These are phyloP conservation scores for Trichoderma atroviride DNA, from an alignment of 2,329 filamentous ascomycete genomes.

Conservation along the genomic window DNA sequence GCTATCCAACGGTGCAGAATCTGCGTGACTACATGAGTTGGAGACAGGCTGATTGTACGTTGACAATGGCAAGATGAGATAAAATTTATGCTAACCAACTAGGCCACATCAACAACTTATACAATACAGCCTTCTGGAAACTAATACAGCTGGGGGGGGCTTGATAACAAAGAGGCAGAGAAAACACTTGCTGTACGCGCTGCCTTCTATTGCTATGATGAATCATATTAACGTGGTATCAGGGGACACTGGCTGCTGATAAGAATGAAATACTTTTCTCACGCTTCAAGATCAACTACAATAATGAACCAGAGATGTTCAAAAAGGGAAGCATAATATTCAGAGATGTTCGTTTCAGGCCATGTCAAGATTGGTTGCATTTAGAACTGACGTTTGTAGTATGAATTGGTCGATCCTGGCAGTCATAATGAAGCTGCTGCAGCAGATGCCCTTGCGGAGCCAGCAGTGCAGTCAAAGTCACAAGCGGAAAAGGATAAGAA, in stretches of 20 bases:
- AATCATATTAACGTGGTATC: conserved; percentile 7
- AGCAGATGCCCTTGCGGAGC: conserved; percentile 55
- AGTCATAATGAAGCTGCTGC: conserved; percentile 51
- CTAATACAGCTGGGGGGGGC: conserved; percentile 78
- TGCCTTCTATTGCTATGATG: neutral
- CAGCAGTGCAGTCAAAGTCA: conserved; percentile 68
- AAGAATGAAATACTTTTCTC: conserved; percentile 97
- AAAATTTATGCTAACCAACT: conserved; percentile 26
- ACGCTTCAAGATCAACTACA: conserved; percentile 92
- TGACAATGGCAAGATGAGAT: too few relatives aligned
- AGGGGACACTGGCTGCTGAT: conserved; percentile 82
- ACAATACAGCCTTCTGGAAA: conserved; percentile 96
- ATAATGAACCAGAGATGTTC: conserved; percentile 89
- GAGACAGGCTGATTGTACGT: conserved; percentile 91
- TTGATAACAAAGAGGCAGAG: conserved; percentile 79
- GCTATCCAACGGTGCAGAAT: conserved; percentile 81
- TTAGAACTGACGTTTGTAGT: conserved; percentile 50
- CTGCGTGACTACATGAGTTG: conserved; percentile 94
- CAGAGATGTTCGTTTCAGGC: conserved; percentile 63
- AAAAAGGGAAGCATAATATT: conserved; percentile 93
- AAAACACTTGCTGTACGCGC: conserved; percentile 68
- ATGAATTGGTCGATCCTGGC: conserved; percentile 67
- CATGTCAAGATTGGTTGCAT: neutral
- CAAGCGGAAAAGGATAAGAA: conserved; percentile 84
- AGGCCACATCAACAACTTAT: conserved; percentile 98